Evolutionary conservation across 2,329 filamentous ascomycete genomes (phyloP).

Genomic region (Fusarium brachygibbosum): DNA sequence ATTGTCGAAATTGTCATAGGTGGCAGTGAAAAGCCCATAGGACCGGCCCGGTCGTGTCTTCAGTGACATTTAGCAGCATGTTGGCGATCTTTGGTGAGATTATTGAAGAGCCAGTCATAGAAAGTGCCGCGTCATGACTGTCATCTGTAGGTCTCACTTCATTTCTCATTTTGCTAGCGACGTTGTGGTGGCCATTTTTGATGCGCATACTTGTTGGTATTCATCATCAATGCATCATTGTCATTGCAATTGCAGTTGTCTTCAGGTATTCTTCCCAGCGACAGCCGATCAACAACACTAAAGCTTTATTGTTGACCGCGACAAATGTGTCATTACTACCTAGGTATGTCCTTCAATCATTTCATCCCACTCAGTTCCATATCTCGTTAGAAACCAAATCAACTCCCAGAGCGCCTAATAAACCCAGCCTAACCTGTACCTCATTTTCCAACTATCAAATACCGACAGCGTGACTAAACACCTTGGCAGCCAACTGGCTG

Average conservation of each 20-base stretch:
- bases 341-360: slow-evolving; percentile 8
- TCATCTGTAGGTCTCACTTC: neutral
- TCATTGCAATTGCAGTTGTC: neutral
- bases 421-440: slow-evolving; percentile 4
- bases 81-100: too few species aligned
- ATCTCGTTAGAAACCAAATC: slow-evolving; percentile 13
- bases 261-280: neutral
- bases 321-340: neutral
- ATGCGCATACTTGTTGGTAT: neutral
- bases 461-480: slow-evolving; percentile 84
- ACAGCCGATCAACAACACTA: neutral
- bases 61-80: too few species aligned
- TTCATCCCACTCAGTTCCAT: slow-evolving; percentile 3
- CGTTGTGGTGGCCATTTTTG: neutral
- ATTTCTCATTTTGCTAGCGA: neutral
- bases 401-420: slow-evolving; percentile 38
- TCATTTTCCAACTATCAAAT: slow-evolving; percentile 51
- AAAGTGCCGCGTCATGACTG: neutral
- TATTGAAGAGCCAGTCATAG: neutral
- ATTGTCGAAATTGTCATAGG: too few species aligned
- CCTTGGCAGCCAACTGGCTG: slow-evolving; percentile 85
- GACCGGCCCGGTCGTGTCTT: too few species aligned
- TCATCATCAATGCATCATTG: neutral
- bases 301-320: neutral
- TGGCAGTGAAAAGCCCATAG: too few species aligned